These are phyloP conservation scores for Aspergillus sp. DNA, from an alignment of 2,329 filamentous ascomycete species.

Conservation along the genomic window DNA sequence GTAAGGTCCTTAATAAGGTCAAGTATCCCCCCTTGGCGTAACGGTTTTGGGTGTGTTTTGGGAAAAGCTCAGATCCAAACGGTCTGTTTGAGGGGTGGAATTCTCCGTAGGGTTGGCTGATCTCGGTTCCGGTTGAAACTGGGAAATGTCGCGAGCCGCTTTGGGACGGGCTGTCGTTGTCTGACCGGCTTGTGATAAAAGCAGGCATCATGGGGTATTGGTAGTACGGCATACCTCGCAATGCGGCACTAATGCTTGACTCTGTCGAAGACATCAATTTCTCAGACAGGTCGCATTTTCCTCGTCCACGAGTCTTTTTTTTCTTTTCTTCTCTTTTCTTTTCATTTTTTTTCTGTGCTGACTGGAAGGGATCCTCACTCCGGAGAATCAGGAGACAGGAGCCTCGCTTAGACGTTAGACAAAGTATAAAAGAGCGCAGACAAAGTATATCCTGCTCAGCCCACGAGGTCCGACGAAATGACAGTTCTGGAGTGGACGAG, in stretches of 20 bases:
- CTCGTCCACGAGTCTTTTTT: neutral
- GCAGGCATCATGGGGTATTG: neutral
- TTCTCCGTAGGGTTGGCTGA: constrained; percentile 11
- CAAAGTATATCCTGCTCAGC: constrained; percentile 7
- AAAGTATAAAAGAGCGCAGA: constrained; percentile 12
- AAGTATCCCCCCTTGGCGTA: constrained; percentile 31
- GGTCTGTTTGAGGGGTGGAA: constrained; percentile 9
- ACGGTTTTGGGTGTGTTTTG: constrained; percentile 34
- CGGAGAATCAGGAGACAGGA: neutral
- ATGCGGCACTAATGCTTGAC: constrained; percentile 9
- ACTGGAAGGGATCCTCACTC: neutral
- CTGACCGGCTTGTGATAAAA: constrained; percentile 5
- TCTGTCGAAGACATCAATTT: neutral
- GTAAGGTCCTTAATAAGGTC: constrained; percentile 18
- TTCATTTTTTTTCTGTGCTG: neutral
- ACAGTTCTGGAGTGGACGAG: neutral
- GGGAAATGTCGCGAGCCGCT: constrained; percentile 18
- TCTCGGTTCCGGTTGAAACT: constrained; percentile 4
- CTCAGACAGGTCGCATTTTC: neutral
- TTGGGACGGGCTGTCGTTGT: constrained; percentile 7
- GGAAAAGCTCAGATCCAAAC: constrained; percentile 20
- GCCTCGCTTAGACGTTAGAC: neutral
- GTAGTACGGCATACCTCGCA: neutral
- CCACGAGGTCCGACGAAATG: neutral
- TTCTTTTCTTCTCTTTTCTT: neutral